Percentiles rank a stretch among this genome's conserved stretches.
phyloP scores from a whole-genome alignment of 768 basidiomycete genomes.

The Mycena rebaudengoi region DNA sequence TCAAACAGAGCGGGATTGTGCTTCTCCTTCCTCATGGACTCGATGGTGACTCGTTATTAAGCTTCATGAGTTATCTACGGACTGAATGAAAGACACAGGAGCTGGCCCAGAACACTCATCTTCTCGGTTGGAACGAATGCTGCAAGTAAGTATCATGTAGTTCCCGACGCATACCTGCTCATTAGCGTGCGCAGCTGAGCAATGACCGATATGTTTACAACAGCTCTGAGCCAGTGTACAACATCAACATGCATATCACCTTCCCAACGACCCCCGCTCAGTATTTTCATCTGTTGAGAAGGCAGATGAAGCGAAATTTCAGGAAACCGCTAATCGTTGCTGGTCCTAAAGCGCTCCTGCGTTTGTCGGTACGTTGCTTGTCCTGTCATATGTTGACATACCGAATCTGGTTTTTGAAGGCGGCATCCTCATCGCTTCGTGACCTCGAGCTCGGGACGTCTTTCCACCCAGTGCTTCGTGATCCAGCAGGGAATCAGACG shows the following conservation, averaged over 20 bases:
- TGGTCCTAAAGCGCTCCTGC: conserved; percentile 83
- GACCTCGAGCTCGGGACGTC: conserved; percentile 67
- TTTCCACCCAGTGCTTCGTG: conserved; percentile 76
- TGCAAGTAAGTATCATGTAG: conserved; percentile 66
- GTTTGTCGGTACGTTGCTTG: conserved; percentile 66
- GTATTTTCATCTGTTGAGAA: conserved; percentile 91
- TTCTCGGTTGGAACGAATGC: conserved; percentile 85
- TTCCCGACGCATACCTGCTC: neutral
- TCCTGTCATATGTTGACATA: neutral
- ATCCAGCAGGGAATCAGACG: conserved; percentile 47
- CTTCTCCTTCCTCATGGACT: conserved; percentile 89
- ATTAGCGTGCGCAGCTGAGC: conserved; percentile 62
- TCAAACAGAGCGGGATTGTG: conserved; percentile 89
- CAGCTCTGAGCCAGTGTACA: conserved; percentile 43
- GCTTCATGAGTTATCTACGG: too few relatives aligned
- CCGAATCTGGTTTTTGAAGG: conserved; percentile 61
- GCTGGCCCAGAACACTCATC: conserved; percentile 96
- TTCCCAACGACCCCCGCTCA: conserved; percentile 92
- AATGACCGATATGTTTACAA: conserved; percentile 66
- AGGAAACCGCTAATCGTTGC: conserved; percentile 88
- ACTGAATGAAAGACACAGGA: too few relatives aligned
- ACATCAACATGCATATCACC: conserved; percentile 85
- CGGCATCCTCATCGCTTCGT: conserved; percentile 71
- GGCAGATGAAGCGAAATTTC: conserved; percentile 87
- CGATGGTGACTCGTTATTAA: too few relatives aligned